A percentile compares a stretch with the other conserved stretches of the same genome.
These are phyloP conservation scores for Salix suchowensis DNA, from an alignment of 345 rosid genomes.

Conservation along the genomic window DNA sequence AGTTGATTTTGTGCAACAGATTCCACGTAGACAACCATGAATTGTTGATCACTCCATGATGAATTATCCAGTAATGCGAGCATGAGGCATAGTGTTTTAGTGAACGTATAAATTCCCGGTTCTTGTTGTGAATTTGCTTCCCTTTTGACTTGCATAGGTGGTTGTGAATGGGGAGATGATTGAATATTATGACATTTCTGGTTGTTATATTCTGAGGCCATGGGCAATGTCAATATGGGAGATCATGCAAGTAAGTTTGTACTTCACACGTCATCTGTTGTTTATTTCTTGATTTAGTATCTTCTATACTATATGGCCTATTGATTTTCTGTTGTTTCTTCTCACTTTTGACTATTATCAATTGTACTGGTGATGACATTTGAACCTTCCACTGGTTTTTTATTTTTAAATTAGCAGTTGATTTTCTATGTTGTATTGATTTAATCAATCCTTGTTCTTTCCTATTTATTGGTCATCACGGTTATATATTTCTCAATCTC, in stretches of 20 bases:
- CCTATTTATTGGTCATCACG: neutral
- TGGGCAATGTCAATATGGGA: conserved; percentile 99
- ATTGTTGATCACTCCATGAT: neutral
- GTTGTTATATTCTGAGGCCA: conserved; percentile 92
- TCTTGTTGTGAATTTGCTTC: neutral
- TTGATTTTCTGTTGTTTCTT: neutral
- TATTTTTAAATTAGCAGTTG: neutral
- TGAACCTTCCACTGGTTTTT: neutral
- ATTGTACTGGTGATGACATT: neutral
- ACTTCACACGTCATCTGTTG: neutral
- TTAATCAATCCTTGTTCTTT: neutral
- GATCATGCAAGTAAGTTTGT: conserved; percentile 70
- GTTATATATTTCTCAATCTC: neutral
- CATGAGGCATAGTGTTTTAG: neutral
- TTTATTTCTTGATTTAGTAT: neutral
- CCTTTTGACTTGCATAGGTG: conserved; percentile 43
- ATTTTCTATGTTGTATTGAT: neutral
- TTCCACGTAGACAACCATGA: neutral
- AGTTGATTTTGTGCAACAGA: neutral
- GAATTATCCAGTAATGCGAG: neutral
- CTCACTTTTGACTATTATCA: neutral
- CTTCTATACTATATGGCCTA: neutral
- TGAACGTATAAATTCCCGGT: no score
- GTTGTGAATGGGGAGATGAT: conserved; percentile 90
- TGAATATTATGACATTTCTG: conserved; percentile 94